Base-by-base conservation (phyloP, 345 rosid species). In the Kandelia obovata region DNA sequence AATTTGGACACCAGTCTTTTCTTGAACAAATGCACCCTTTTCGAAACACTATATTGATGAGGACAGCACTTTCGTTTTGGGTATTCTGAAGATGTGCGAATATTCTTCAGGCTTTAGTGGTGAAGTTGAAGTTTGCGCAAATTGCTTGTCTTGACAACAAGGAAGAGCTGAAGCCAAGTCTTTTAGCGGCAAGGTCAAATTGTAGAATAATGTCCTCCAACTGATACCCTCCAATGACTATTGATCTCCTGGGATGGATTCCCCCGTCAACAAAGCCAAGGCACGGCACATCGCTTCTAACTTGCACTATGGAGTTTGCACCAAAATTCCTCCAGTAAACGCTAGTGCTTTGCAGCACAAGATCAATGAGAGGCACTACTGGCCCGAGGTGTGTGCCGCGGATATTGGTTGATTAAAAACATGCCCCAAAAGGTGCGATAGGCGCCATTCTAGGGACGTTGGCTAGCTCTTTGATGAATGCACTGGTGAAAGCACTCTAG, bases 301-400 rank as follows among this genome's bases (percentile, higher is more conserved):
- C 21, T 21, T 21, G 21, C 21, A 21, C 21, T 21, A 21, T 2
- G 3, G 65, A 62, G 16, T 62, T 62, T n/a, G 65, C 47, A 1
- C 65, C 65, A 23, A 62, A 62, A 17, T 37, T 37, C 51, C 17
- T 20, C 65, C 52, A 62, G 26, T 34, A 34, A 8, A 62, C 46
- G 15, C 46, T 11, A 13, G 5, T 20, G 26, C 65, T 62, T 23
- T 62, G 52, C 52, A 37, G 16, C 51, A 62, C 51, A 4, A 62
- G 28, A 43, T 62, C 66, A 34, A 62, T 37, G 6, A 10, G 51
- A 21, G 66, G 66, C 66, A 62, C 53, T 3, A 53, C 51, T 7
- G 66, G 31, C 7, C 66, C 57, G 4, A 53, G 9, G 10, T 25
- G 26, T n/a, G 26, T 53, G 3, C 57, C 3, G 25, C 2, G 57